Conservation (phyloP, 192 early-diverging fungal species). For the Coemansia sp. region DNA sequence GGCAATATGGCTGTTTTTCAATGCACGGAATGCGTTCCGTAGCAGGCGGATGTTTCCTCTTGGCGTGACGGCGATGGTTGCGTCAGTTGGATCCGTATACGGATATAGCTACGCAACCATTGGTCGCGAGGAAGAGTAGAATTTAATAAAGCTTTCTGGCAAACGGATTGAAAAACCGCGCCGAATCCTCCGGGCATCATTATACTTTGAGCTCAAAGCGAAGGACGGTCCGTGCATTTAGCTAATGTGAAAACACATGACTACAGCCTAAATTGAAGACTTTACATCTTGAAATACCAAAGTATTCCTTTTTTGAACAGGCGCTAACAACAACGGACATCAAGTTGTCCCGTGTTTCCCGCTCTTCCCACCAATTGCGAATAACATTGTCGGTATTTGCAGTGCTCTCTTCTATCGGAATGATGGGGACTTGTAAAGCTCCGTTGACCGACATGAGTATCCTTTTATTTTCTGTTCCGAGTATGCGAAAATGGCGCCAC, state of each 20-base stretch:
- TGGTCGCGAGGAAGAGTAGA: conserved; percentile 2
- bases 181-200: no score
- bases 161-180: no score
- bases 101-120: conserved; percentile 34
- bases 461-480: no score
- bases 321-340: background rate
- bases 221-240: background rate
- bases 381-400: background rate
- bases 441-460: no score
- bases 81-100: conserved; percentile 34
- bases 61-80: conserved; percentile 21
- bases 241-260: background rate
- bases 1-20: conserved; percentile 50
- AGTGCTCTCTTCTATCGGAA: background rate
- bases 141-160: background rate
- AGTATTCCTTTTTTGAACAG: no score
- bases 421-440: background rate
- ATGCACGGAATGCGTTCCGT: conserved; percentile 39
- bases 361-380: background rate
- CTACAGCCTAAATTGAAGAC: background rate
- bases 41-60: conserved; percentile 18
- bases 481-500: no score
- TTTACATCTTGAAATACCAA: no score
- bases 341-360: background rate
- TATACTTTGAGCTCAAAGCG: no score